Evolutionary conservation across 768 basidiomycete species (phyloP).

Genomic region (Mycena rebaudengoi): DNA sequence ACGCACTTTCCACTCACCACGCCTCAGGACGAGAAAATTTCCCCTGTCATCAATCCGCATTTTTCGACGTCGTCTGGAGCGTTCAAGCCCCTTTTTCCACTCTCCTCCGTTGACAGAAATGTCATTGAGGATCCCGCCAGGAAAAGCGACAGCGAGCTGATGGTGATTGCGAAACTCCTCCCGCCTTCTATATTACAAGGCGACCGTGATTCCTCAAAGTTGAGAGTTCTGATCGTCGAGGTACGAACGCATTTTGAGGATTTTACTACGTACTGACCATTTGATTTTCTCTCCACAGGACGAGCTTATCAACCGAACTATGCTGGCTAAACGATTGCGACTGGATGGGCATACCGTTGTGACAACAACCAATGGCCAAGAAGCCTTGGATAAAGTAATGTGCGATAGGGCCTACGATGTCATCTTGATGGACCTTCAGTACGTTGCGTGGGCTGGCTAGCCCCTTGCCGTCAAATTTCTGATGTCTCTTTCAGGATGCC

Average conservation of each 20-base stretch:
- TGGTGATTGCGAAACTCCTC: too few species aligned
- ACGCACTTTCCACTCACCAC: too few species aligned
- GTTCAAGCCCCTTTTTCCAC: too few species aligned
- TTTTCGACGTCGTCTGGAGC: too few species aligned
- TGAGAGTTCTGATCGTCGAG: constrained; percentile 74
- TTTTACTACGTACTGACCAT: neutral
- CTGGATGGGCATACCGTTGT: constrained; percentile 73
- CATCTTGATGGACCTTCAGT: constrained; percentile 89
- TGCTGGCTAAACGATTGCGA: constrained; percentile 73
- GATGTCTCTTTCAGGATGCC: constrained; percentile 65
- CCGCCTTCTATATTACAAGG: too few species aligned
- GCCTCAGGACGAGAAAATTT: too few species aligned
- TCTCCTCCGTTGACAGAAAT: too few species aligned
- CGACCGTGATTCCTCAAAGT: constrained; percentile 31
- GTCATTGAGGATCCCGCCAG: too few species aligned
- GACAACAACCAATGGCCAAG: constrained; percentile 78
- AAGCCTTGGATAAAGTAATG: constrained; percentile 68
- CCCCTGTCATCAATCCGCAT: too few species aligned
- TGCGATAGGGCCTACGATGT: constrained; percentile 71
- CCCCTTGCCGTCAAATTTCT: neutral
- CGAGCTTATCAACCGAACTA: constrained; percentile 76
- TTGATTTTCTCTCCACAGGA: constrained; percentile 50
- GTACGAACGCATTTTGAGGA: constrained; percentile 41
- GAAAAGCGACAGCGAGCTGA: too few species aligned
- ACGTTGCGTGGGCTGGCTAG: constrained; percentile 33